Percentiles rank a stretch among this genome's conserved stretches.
These are phyloP conservation scores for Starmerella etchellsii DNA, from an alignment of 805 yeast genomes.

Conservation along the genomic window DNA sequence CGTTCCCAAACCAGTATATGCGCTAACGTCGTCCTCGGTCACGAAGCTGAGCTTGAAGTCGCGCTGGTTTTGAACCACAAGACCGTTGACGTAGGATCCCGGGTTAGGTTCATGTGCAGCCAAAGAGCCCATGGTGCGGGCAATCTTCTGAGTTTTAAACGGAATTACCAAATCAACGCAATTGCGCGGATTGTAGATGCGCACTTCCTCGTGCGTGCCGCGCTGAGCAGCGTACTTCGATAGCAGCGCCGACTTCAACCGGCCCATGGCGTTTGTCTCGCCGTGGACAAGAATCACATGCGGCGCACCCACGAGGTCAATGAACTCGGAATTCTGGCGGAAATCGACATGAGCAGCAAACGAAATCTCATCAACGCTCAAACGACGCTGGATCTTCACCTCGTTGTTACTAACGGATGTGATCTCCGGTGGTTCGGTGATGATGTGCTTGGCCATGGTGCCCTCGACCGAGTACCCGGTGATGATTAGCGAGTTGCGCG, in stretches of 20 bases:
- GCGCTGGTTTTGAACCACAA: conserved; percentile 57
- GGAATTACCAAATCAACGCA: conserved; percentile 66
- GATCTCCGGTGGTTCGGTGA: conserved; percentile 83
- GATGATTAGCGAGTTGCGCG: conserved; percentile 70
- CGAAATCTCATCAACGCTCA: conserved; percentile 82
- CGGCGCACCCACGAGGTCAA: conserved; percentile 73
- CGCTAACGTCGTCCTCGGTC: conserved; percentile 77
- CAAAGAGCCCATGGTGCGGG: conserved; percentile 55
- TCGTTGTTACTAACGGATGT: conserved; percentile 77
- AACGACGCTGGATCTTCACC: conserved; percentile 68
- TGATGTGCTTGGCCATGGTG: conserved; percentile 82
- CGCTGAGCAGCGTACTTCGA: conserved; percentile 72
- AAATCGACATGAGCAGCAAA: conserved; percentile 99
- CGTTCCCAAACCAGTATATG: conserved; percentile 74
- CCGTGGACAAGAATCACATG: conserved; percentile 92
- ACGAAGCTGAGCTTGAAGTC: conserved; percentile 78
- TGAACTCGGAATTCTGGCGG: conserved; percentile 82
- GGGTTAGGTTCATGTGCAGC: conserved; percentile 28
- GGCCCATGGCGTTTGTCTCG: conserved; percentile 96
- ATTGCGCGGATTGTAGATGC: conserved; percentile 83
- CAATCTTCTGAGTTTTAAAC: conserved; percentile 73
- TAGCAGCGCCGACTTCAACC: conserved; percentile 80
- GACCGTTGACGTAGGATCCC: conserved; percentile 54
- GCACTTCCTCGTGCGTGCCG: conserved; percentile 80
- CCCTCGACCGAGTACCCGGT: conserved; percentile 99